Conservation (phyloP, 371 early-diverging fungal species). For the Rhizopus sp. region DNA sequence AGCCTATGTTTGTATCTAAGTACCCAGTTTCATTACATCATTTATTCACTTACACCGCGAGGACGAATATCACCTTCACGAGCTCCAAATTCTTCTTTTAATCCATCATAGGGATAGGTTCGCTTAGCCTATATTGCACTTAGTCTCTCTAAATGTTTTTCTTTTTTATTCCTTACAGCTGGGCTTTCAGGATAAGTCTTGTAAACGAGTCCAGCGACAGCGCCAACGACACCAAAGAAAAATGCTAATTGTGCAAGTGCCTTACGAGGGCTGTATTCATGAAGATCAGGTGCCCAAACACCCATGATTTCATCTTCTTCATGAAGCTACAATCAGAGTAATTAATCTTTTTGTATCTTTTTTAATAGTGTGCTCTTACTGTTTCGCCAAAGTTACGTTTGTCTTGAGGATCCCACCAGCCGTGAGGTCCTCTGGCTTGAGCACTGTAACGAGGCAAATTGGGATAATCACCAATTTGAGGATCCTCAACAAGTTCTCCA, state of each 20-base stretch:
- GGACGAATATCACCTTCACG: slow-evolving; percentile 49
- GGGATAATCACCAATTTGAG: slow-evolving; percentile 70
- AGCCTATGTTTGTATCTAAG: slow-evolving; percentile 18
- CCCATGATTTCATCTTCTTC: slow-evolving; percentile 66
- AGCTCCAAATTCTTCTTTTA: slow-evolving; percentile 48
- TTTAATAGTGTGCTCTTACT: slow-evolving; percentile 29
- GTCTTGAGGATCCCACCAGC: slow-evolving; percentile 66
- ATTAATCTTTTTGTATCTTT: neutral
- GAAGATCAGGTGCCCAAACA: slow-evolving; percentile 69
- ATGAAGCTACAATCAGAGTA: slow-evolving; percentile 43
- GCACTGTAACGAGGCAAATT: slow-evolving; percentile 63
- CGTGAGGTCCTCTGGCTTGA: slow-evolving; percentile 58
- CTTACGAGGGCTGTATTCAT: slow-evolving; percentile 55
- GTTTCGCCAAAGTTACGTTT: slow-evolving; percentile 69
- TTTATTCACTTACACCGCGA: slow-evolving; percentile 42
- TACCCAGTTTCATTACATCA: neutral
- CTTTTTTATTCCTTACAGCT: slow-evolving; percentile 31
- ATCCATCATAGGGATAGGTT: slow-evolving; percentile 53
- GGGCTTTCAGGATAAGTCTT: slow-evolving; percentile 49
- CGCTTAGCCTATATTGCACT: slow-evolving; percentile 33
- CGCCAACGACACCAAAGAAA: slow-evolving; percentile 38
- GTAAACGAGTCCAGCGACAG: slow-evolving; percentile 49
- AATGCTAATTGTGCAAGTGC: slow-evolving; percentile 54
- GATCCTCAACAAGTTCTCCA: slow-evolving; percentile 53
- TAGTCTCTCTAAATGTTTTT: neutral